A percentile compares a stretch with the other conserved stretches of the same genome.
Evolutionary conservation across 2,329 filamentous ascomycete genomes (phyloP).

Genomic region (Coniosporium tulheliwenetii): DNA sequence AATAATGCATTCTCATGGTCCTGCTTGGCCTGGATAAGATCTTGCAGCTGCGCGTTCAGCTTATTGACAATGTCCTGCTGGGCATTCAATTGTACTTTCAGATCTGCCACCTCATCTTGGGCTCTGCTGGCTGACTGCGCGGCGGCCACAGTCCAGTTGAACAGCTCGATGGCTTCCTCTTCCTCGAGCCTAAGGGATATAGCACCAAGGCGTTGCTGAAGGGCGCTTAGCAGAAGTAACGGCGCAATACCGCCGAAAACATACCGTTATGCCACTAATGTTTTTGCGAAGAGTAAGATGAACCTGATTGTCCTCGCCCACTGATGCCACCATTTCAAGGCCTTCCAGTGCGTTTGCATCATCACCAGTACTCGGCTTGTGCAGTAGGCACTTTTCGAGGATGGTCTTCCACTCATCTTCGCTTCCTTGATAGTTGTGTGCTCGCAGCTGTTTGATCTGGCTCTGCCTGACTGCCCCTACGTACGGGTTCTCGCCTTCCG

Average conservation of each 20-base stretch:
- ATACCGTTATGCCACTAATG: slow-evolving; percentile 27
- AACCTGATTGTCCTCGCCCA: slow-evolving; percentile 36
- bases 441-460: slow-evolving; percentile 35
- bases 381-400: slow-evolving; percentile 40
- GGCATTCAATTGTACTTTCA: slow-evolving; percentile 25
- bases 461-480: slow-evolving; percentile 43
- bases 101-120: slow-evolving; percentile 26
- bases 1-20: slow-evolving; percentile 51
- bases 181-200: slow-evolving; percentile 41
- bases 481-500: slow-evolving; percentile 49
- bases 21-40: slow-evolving; percentile 49
- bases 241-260: slow-evolving; percentile 6
- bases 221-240: too few species aligned
- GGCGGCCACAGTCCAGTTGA: slow-evolving; percentile 54
- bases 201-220: slow-evolving; percentile 52
- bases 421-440: slow-evolving; percentile 37
- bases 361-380: slow-evolving; percentile 21
- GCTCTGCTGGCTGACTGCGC: slow-evolving; percentile 32
- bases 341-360: slow-evolving; percentile 33
- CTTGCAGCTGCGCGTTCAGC: slow-evolving; percentile 47
- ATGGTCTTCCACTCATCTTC: slow-evolving; percentile 52
- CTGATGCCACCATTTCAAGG: slow-evolving; percentile 42
- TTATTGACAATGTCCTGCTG: slow-evolving; percentile 42
- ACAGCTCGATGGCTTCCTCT: slow-evolving; percentile 45
- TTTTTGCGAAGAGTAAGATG: slow-evolving; percentile 49